Percentiles rank a stretch among this genome's conserved stretches.
Conservation (phyloP, 805 yeast species). For the Phaffomyces opuntiae region DNA sequence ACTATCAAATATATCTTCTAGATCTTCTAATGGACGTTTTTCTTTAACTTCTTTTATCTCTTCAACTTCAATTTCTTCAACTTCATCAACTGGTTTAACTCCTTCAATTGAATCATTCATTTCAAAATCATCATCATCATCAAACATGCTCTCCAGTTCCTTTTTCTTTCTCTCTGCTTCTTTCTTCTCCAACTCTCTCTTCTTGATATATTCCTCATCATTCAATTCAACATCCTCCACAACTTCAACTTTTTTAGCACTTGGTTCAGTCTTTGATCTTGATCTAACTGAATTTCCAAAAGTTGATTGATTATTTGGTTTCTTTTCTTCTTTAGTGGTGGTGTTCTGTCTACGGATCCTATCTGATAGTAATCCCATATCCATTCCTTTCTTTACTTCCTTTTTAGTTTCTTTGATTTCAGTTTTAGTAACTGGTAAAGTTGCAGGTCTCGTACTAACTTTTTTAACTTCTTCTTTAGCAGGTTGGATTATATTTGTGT, state of each 20-base stretch:
- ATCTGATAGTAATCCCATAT: conserved; percentile 14
- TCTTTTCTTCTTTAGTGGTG: neutral
- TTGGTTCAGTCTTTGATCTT: conserved; percentile 1
- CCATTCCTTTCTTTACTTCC: conserved; percentile 10
- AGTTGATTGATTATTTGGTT: conserved; percentile 12
- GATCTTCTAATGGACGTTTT: conserved; percentile 7
- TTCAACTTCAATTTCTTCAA: conserved; percentile 1
- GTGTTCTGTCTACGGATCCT: conserved; percentile 12
- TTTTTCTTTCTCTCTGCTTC: conserved; percentile 11
- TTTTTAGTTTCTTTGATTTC: neutral
- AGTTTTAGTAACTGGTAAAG: neutral
- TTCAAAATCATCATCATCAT: conserved; percentile 22
- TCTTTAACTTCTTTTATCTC: conserved; percentile 3
- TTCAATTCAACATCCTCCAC: conserved; percentile 11
- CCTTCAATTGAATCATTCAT: neutral
- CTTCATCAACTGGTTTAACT: neutral
- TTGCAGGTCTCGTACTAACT: neutral
- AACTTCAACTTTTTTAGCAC: neutral
- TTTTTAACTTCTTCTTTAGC: conserved; percentile 1
- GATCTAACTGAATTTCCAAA: conserved; percentile 8
- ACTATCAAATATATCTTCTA: conserved; percentile 10
- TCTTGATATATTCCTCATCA: conserved; percentile 12
- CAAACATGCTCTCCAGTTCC: conserved; percentile 30
- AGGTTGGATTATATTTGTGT: neutral
- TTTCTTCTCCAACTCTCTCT: conserved; percentile 7